Percentiles rank a stretch among this genome's conserved stretches.
These are phyloP conservation scores for Passalora sequoiae DNA, from an alignment of 2,329 filamentous ascomycete species.

Conservation along the genomic window DNA sequence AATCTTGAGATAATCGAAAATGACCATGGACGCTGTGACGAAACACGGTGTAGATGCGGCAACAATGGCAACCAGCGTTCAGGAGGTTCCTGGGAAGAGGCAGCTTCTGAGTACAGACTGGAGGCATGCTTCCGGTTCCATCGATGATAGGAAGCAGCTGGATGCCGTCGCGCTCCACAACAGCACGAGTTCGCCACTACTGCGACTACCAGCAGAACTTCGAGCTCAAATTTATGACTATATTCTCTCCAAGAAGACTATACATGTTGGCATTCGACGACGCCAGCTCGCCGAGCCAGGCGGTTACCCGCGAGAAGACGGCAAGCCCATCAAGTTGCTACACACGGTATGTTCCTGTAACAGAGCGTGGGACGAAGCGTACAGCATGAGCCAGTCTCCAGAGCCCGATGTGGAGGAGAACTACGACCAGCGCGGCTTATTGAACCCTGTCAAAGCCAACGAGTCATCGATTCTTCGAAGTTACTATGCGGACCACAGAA, in stretches of 20 bases:
- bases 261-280: constrained; percentile 13
- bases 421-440: not conserved
- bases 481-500: constrained; percentile 1
- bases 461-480: not conserved
- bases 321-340: constrained; percentile 1
- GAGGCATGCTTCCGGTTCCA: too few species aligned
- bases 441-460: not conserved
- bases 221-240: constrained; percentile 17
- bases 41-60: too few species aligned
- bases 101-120: too few species aligned
- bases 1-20: too few species aligned
- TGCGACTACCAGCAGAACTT: constrained; percentile 16
- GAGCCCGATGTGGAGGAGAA: not conserved
- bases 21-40: too few species aligned
- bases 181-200: constrained; percentile 5
- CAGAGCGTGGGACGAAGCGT: not conserved
- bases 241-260: constrained; percentile 12
- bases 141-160: too few species aligned
- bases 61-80: too few species aligned
- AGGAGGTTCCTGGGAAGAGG: too few species aligned
- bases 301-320: constrained; percentile 4
- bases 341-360: constrained; percentile 8
- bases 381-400: not conserved
- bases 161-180: too few species aligned
- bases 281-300: constrained; percentile 9